A percentile compares a stretch with the other conserved stretches of the same genome.
Conservation (phyloP, 2,329 filamentous ascomycete species). For the Pseudogymnoascus sp. region DNA sequence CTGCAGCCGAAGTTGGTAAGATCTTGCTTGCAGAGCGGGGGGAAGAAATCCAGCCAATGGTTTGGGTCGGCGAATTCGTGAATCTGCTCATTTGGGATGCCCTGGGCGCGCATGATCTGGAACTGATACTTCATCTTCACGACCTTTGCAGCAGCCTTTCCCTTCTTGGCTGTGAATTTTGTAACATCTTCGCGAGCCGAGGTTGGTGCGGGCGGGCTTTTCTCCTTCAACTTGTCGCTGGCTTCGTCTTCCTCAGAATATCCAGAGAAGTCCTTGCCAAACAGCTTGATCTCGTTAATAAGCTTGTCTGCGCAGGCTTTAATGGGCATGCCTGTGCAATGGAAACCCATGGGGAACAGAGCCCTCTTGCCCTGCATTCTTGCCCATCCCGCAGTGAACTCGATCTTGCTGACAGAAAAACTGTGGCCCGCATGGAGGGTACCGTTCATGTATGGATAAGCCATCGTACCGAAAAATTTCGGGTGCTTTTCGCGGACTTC, state of each 20-base stretch:
- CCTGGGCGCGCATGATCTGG: slow-evolving; percentile 88
- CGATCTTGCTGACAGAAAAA: slow-evolving; percentile 87
- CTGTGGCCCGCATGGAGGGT: slow-evolving; percentile 85
- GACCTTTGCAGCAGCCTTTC: slow-evolving; percentile 83
- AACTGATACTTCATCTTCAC: slow-evolving; percentile 95
- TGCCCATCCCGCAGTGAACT: slow-evolving; percentile 81
- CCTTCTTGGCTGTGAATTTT: slow-evolving; percentile 89
- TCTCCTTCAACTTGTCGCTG: slow-evolving; percentile 41
- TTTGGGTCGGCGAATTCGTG: slow-evolving; percentile 87
- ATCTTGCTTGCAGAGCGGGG: slow-evolving; percentile 71
- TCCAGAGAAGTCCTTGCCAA: slow-evolving; percentile 77
- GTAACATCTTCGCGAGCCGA: slow-evolving; percentile 73
- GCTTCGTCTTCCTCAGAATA: slow-evolving; percentile 58
- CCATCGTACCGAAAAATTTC: slow-evolving; percentile 84
- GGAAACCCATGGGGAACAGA: slow-evolving; percentile 88
- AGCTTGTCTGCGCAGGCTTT: slow-evolving; percentile 97
- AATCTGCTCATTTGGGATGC: slow-evolving; percentile 81
- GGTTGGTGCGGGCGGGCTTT: slow-evolving; percentile 52
- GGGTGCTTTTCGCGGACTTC: slow-evolving; percentile 75
- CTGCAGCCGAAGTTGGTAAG: slow-evolving; percentile 76
- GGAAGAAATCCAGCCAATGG: slow-evolving; percentile 90
- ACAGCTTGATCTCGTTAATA: slow-evolving; percentile 78
- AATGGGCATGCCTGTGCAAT: slow-evolving; percentile 97
- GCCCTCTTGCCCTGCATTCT: slow-evolving; percentile 85
- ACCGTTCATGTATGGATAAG: slow-evolving; percentile 80